Percentiles rank a stretch among this genome's conserved stretches.
Evolutionary conservation across 495 filamentous ascomycete species (phyloP).

Genomic region (Aspergillus kassunensis): DNA sequence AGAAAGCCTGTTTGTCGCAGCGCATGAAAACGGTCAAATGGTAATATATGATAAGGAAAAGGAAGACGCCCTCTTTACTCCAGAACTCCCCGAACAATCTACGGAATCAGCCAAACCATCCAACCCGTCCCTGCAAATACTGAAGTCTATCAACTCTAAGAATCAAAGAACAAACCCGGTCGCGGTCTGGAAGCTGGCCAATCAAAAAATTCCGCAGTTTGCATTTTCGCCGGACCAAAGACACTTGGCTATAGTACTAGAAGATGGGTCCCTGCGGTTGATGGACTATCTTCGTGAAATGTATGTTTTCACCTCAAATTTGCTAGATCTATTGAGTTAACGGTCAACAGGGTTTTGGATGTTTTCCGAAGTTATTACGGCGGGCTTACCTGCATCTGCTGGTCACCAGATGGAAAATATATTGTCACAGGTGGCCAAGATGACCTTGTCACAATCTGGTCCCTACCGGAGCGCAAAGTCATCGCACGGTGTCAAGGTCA

Average conservation of each 20-base stretch:
- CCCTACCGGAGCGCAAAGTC: conserved; percentile 72
- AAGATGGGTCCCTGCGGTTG: conserved; percentile 84
- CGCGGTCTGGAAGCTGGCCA: conserved; percentile 84
- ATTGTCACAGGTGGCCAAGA: conserved; percentile 94
- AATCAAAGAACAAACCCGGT: conserved; percentile 94
- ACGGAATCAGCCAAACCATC: conserved; percentile 42
- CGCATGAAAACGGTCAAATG: conserved; percentile 89
- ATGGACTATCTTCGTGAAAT: conserved; percentile 90
- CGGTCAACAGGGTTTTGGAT: conserved; percentile 61
- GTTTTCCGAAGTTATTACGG: conserved; percentile 91
- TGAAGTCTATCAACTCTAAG: conserved; percentile 85
- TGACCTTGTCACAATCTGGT: conserved; percentile 93
- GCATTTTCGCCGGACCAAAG: conserved; percentile 82
- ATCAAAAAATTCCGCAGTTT: conserved; percentile 82
- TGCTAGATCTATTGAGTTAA: conserved; percentile 14
- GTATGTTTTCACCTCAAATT: conserved; percentile 44
- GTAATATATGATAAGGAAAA: conserved; percentile 99
- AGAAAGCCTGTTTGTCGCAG: conserved; percentile 89
- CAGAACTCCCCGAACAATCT: conserved; percentile 46
- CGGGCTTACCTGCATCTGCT: conserved; percentile 85
- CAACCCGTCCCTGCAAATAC: conserved; percentile 53
- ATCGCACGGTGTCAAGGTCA: conserved; percentile 92
- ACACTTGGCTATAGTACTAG: conserved; percentile 87
- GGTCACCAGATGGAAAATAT: conserved; percentile 97
- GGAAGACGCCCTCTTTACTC: conserved; percentile 75